Evolutionary conservation across 352 stramenopile species (phyloP).

Genomic region (Globisporangium cederbergense): DNA sequence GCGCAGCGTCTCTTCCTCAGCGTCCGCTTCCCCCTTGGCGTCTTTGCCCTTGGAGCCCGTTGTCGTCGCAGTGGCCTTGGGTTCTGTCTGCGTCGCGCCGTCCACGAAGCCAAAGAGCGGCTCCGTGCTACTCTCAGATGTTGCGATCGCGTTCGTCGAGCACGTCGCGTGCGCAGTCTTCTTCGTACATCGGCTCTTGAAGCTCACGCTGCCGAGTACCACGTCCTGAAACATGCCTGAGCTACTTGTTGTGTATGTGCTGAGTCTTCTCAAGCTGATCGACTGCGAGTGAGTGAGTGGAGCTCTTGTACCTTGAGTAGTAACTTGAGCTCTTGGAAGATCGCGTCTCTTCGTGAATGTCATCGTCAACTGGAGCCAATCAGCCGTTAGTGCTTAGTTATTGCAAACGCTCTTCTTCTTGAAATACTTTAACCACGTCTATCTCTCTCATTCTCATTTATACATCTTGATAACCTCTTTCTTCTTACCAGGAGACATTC

Average conservation of each 20-base stretch:
- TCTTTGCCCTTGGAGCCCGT: constrained; percentile 21
- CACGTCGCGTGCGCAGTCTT: constrained; percentile 23
- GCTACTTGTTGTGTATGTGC: no score
- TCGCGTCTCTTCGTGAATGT: constrained; percentile 6
- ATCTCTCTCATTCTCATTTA: constrained; percentile 11
- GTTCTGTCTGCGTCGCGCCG: constrained; percentile 42
- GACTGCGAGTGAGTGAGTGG: not conserved
- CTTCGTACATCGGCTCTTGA: constrained; percentile 50
- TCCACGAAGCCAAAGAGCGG: constrained; percentile 33
- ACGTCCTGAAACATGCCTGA: constrained; percentile 63
- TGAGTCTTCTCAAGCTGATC: no score
- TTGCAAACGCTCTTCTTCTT: not conserved
- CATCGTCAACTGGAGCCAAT: not conserved
- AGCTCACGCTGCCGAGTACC: constrained; percentile 39
- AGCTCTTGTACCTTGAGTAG: not conserved
- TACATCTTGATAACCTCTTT: not conserved
- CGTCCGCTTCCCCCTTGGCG: constrained; percentile 17
- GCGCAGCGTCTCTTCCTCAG: constrained; percentile 33
- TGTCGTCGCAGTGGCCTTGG: constrained; percentile 23
- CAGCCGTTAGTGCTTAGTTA: no score
- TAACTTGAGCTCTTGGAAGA: not conserved
- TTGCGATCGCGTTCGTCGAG: constrained; percentile 33
- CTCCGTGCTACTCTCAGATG: constrained; percentile 36
- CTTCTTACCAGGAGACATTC: constrained; percentile 24
- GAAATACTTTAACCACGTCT: constrained; percentile 7